Base-by-base conservation (phyloP, 1,139 yeast genomes). In the Lodderomyces jiufengensis region DNA sequence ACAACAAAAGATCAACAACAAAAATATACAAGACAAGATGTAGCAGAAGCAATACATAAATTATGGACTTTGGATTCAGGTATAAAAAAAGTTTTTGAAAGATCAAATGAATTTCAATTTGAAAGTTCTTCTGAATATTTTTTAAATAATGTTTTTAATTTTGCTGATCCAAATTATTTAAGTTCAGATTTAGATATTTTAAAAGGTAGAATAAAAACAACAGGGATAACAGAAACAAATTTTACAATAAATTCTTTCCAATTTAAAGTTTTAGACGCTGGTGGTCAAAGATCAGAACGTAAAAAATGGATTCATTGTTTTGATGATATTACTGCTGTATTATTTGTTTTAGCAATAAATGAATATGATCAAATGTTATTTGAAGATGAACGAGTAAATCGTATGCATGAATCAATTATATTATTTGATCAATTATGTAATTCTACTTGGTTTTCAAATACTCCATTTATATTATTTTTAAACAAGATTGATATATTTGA, bases 291-390 rank as follows among this genome's bases (percentile, higher is more conserved):
- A 40, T 79, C 90, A 28, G 98, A 92, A 60, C 74, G 98, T 40
- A 80, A 82, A 48, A 92, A 92, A 56, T 92, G 98, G 98, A 85
- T 92, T 43, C 96, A 90, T 56, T 86, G 95, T 54, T 92, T 94
- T 60, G 95, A 90, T 52, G 87, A 85, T 46, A 88, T 92, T 38
- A 84, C 95, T 0, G 87, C 95, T 2, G 82, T 94, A 1, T 60
- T 92, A 26, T 92, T 88, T 59, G 96, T 92, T n/a, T 76, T 85
- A 20, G 97, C 97, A 0, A 80, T 88, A 24, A 80, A 88, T 32
- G 98, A 92, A 60, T 92, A 86, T 56, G 97, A 92, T 61, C 96
- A 92, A 59, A 80, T 76, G 66, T 61, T 92, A 32, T 86, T 85
- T 63, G 99, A 92, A 58, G 97, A 92, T 58, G 87, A 81, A 48